Conservation (phyloP, 2,329 filamentous ascomycete species). For the Fusarium sp. region DNA sequence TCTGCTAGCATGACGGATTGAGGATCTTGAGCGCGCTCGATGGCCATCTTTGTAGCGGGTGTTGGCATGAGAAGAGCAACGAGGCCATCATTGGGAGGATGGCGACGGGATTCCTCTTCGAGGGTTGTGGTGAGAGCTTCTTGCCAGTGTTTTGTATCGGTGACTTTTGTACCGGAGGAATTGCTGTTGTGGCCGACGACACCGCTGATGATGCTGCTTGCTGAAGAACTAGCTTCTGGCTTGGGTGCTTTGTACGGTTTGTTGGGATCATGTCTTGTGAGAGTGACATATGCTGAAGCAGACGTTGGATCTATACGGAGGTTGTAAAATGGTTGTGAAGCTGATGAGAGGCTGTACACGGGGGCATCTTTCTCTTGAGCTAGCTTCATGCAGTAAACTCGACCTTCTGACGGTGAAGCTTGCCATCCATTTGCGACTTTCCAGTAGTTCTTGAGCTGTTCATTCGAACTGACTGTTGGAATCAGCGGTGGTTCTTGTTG, state of each 20-base stretch:
- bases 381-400: slow-evolving; percentile 68
- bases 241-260: slow-evolving; percentile 62
- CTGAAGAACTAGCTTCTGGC: slow-evolving; percentile 35
- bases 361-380: slow-evolving; percentile 67
- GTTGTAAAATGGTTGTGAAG: slow-evolving; percentile 72
- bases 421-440: slow-evolving; percentile 76
- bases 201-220: slow-evolving; percentile 46
- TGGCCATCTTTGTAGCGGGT: slow-evolving; percentile 70
- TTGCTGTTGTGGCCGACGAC: slow-evolving; percentile 43
- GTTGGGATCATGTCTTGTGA: slow-evolving; percentile 68
- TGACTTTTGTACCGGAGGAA: slow-evolving; percentile 40
- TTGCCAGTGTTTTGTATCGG: slow-evolving; percentile 62
- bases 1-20: slow-evolving; percentile 71
- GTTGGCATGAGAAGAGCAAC: slow-evolving; percentile 75
- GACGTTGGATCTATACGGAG: slow-evolving; percentile 72
- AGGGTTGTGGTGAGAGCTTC: slow-evolving; percentile 68
- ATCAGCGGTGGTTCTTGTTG: slow-evolving; percentile 54
- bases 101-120: slow-evolving; percentile 63
- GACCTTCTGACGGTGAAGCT: slow-evolving; percentile 67
- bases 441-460: slow-evolving; percentile 73
- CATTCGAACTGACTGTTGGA: slow-evolving; percentile 64
- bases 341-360: slow-evolving; percentile 72
- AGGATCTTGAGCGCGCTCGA: slow-evolving; percentile 68
- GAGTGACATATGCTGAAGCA: slow-evolving; percentile 67
- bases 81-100: slow-evolving; percentile 68